Base-by-base conservation (phyloP, 2,329 filamentous ascomycete species). In the Didymella pomorum region DNA sequence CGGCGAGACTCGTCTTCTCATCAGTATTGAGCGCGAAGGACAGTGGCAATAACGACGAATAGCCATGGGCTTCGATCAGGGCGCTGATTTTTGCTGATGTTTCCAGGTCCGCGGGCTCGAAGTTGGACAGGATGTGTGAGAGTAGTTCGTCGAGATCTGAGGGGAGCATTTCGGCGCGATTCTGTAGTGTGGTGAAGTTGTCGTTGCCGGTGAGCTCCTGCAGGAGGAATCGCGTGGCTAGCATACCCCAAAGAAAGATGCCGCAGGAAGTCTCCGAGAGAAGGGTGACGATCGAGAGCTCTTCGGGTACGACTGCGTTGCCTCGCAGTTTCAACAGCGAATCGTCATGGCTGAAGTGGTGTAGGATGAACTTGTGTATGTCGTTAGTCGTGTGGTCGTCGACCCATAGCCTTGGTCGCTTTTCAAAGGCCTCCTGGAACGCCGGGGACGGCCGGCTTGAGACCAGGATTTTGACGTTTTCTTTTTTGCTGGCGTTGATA, bases 391-490 rank as follows among this genome's bases (percentile, higher is more conserved):
- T 72, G 55, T 61, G 63, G 28, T 64, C 52, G 23, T 73, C 68
- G 16, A 73, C 49, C 41, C 67, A 58, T 4, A 72, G 56, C 35
- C 53, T 62, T 10, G 71, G 66, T 18, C 62, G 56, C 8, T 62
- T 63, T 18, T 70, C 60, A 28, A 74, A 74, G 4, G 66, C 66
- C 28, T 61, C 55, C 21, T 69, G 61, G 39, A 68, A 70, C 0
- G 58, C 58, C 14, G 65, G 60, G 1, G 66, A 66, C 2, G 63
- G 56, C 8, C 71, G 67, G 44, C 72, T 72, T 12, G 73, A 75
- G 2, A 69, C 63, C n/a, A 70, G 64, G 6, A 75, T 60, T 44
- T 76, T 76, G 61, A 76, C 67, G 37, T 74, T 69, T 0, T 71
- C 62, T 12, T 63, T 71, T 25, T 65, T 65, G 3, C 66, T 54